Percentiles rank a stretch among this genome's conserved stretches.
These are phyloP conservation scores for Circinella umbellata DNA, from an alignment of 371 early-diverging fungal species.

Conservation along the genomic window DNA sequence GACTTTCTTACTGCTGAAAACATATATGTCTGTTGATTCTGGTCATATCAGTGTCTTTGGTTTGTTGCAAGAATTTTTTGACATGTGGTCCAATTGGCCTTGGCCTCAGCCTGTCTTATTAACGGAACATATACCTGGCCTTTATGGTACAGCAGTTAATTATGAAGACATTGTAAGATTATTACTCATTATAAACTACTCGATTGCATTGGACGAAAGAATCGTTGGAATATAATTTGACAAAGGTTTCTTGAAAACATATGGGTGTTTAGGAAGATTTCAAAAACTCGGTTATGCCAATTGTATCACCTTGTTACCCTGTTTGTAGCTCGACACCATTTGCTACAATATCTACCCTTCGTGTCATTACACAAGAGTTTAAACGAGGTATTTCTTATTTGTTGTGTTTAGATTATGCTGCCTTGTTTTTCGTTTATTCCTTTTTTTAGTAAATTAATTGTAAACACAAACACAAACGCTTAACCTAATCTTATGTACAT, in stretches of 20 bases:
- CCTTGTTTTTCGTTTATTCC: too few relatives aligned
- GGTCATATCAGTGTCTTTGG: slow-evolving; percentile 6
- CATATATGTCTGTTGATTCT: slow-evolving; percentile 19
- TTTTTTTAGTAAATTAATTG: too few relatives aligned
- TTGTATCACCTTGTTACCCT: slow-evolving; percentile 52
- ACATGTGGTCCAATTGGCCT: slow-evolving; percentile 38
- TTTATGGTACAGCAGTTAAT: background rate
- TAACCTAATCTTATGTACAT: too few relatives aligned
- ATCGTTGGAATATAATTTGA: too few relatives aligned
- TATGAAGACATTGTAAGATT: slow-evolving; percentile 3
- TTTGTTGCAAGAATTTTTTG: slow-evolving; percentile 31
- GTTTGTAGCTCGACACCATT: slow-evolving; percentile 37
- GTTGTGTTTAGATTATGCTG: too few relatives aligned
- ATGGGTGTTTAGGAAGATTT: slow-evolving; percentile 27
- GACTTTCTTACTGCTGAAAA: slow-evolving; percentile 40
- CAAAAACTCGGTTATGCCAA: slow-evolving; percentile 39
- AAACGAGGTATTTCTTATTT: slow-evolving; percentile 3
- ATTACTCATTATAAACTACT: background rate
- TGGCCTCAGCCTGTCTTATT: slow-evolving; percentile 47
- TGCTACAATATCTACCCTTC: slow-evolving; percentile 37
- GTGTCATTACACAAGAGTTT: slow-evolving; percentile 35
- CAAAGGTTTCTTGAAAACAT: too few relatives aligned
- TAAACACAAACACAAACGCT: too few relatives aligned
- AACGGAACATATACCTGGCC: slow-evolving; percentile 3
- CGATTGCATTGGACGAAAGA: too few relatives aligned